phyloP scores from a whole-genome alignment of 1,139 yeast genomes.

The Suhomyces terraborum region DNA sequence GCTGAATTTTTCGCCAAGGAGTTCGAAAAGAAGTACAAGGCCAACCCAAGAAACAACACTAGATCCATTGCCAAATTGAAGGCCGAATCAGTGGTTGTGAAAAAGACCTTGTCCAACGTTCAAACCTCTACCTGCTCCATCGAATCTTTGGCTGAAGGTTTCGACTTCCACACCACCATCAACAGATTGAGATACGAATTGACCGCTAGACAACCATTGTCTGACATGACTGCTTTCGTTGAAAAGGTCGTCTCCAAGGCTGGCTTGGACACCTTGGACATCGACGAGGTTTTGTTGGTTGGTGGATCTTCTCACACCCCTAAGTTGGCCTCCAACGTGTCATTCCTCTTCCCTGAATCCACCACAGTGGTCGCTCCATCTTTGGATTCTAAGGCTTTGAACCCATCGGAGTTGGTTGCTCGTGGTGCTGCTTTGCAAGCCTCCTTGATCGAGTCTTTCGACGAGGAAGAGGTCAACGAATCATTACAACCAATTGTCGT shows the following conservation, averaged over 20 bases:
- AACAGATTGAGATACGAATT: slow-evolving; percentile 95
- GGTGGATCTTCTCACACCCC: slow-evolving; percentile 97
- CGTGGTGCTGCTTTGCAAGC: slow-evolving; percentile 99
- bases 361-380: slow-evolving; percentile 80
- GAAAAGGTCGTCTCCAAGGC: slow-evolving; percentile 80
- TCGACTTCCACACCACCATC: slow-evolving; percentile 88
- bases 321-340: slow-evolving; percentile 77
- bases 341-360: slow-evolving; percentile 76
- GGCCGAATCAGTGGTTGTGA: slow-evolving; percentile 81
- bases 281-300: slow-evolving; percentile 86
- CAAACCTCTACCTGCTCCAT: slow-evolving; percentile 88
- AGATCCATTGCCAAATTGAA: slow-evolving; percentile 88
- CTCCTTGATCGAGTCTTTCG: slow-evolving; percentile 78
- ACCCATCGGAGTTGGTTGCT: slow-evolving; percentile 87
- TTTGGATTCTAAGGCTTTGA: slow-evolving; percentile 70
- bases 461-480: slow-evolving; percentile 82
- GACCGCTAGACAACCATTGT: slow-evolving; percentile 75
- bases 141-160: slow-evolving; percentile 92
- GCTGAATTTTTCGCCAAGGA: slow-evolving; percentile 88
- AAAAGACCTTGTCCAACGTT: slow-evolving; percentile 91
- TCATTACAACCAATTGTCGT: slow-evolving; percentile 83
- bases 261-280: slow-evolving; percentile 77
- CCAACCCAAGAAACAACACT: slow-evolving; percentile 77
- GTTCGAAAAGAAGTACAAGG: slow-evolving; percentile 83
- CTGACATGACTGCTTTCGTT: slow-evolving; percentile 75